Percentiles rank a stretch among this genome's conserved stretches.
Evolutionary conservation across 768 basidiomycete genomes (phyloP).

Genomic region (Collybia sordida): DNA sequence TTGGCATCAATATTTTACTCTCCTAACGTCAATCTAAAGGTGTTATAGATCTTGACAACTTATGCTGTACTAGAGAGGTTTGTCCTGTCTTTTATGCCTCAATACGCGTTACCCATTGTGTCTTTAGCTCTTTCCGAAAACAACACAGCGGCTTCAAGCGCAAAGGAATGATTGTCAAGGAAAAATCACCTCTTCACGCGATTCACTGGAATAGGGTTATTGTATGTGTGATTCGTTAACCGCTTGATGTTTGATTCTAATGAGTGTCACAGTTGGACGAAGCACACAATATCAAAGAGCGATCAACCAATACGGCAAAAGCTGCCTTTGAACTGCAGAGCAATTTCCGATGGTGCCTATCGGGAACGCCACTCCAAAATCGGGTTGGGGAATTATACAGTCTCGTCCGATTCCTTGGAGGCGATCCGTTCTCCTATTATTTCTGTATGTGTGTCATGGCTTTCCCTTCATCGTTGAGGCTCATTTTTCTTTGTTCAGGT

Average conservation of each 20-base stretch:
- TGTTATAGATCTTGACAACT: constrained; percentile 69
- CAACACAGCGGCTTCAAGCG: constrained; percentile 92
- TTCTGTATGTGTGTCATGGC: constrained; percentile 60
- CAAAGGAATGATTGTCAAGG: constrained; percentile 80
- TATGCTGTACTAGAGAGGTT: constrained; percentile 83
- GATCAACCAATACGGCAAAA: constrained; percentile 92
- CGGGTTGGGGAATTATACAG: constrained; percentile 99
- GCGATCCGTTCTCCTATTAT: constrained; percentile 89
- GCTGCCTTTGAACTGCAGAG: constrained; percentile 89
- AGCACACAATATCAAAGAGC: constrained; percentile 98
- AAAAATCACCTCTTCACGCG: constrained; percentile 81
- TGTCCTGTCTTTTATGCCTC: neutral
- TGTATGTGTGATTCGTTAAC: constrained; percentile 36
- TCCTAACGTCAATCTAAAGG: neutral
- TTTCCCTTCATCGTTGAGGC: neutral
- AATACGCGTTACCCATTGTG: neutral
- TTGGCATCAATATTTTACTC: constrained; percentile 1
- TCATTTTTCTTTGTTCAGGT: constrained; percentile 40
- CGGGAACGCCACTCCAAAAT: constrained; percentile 95
- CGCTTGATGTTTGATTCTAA: neutral
- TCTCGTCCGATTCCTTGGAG: constrained; percentile 88
- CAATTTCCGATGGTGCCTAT: constrained; percentile 90
- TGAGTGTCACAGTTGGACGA: constrained; percentile 69
- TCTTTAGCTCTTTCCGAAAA: constrained; percentile 78
- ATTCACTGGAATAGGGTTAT: constrained; percentile 84